Conservation (phyloP, 202 grass and related monocot genomes). For the Zoysia matrella region DNA sequence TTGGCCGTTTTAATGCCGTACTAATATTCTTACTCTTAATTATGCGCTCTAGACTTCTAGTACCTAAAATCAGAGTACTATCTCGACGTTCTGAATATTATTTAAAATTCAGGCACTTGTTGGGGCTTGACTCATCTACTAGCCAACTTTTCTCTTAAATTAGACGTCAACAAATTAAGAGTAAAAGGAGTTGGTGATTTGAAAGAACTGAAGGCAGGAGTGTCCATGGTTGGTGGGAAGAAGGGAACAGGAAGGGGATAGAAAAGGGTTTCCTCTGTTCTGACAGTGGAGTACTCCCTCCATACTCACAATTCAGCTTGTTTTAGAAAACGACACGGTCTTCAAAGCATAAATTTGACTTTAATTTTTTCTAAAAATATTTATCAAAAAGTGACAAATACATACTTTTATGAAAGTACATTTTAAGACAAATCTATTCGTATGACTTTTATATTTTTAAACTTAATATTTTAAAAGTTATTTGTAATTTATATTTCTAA, state of each 20-base stretch:
- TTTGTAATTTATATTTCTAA: no score
- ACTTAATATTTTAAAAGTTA: no score
- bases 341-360: no score
- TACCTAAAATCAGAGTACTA: neutral
- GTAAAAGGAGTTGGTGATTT: neutral
- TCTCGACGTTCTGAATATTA: neutral
- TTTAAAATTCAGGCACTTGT: neutral
- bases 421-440: no score
- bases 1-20: neutral
- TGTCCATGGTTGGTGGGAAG: constrained; percentile 13
- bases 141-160: neutral
- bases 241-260: constrained; percentile 24
- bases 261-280: constrained; percentile 28
- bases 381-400: no score
- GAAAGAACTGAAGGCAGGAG: neutral
- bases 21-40: neutral
- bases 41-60: neutral
- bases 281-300: neutral
- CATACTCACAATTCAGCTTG: no score
- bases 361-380: no score
- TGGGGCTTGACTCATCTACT: neutral
- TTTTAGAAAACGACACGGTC: no score
- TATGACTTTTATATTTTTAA: no score
- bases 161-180: neutral
- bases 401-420: no score